phyloP scores from a whole-genome alignment of 371 early-diverging fungal genomes.

The Apophysomyces elegans region DNA sequence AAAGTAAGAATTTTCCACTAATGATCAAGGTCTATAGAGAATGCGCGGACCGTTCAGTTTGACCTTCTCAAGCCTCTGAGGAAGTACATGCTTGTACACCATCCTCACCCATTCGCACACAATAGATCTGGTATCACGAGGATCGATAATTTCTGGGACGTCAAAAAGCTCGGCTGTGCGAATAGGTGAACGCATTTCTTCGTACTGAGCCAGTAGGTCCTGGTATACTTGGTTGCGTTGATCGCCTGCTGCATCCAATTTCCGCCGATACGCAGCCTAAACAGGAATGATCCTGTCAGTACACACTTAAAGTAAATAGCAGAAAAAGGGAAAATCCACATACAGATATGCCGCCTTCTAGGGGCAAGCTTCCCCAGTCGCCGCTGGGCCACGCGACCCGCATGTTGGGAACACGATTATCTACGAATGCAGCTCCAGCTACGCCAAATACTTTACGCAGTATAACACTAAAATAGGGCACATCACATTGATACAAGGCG shows the following conservation, averaged over 20 bases:
- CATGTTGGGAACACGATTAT: constrained; percentile 48
- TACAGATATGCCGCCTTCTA: constrained; percentile 47
- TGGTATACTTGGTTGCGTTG: constrained; percentile 47
- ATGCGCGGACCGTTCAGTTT: constrained; percentile 40
- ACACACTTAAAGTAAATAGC: background rate
- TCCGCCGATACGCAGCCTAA: constrained; percentile 48
- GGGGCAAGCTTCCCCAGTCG: constrained; percentile 51
- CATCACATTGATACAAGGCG: constrained; percentile 50
- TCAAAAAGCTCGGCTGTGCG: constrained; percentile 53
- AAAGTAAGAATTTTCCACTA: too few species aligned
- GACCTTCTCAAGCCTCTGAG: constrained; percentile 40
- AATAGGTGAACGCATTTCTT: constrained; percentile 47
- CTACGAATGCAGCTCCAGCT: constrained; percentile 55
- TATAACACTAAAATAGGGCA: constrained; percentile 49
- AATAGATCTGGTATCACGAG: constrained; percentile 49
- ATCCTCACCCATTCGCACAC: constrained; percentile 49
- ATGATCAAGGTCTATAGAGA: constrained; percentile 39
- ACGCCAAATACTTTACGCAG: constrained; percentile 56
- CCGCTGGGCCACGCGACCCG: constrained; percentile 50
- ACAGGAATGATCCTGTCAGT: background rate
- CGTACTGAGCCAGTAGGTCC: constrained; percentile 41
- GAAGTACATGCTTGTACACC: constrained; percentile 46
- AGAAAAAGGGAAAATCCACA: constrained; percentile 1
- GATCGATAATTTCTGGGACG: constrained; percentile 53
- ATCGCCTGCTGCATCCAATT: constrained; percentile 50